A percentile compares a stretch with the other conserved stretches of the same genome.
phyloP scores from a whole-genome alignment of 2,329 filamentous ascomycete species.

The Alternaria sp. region DNA sequence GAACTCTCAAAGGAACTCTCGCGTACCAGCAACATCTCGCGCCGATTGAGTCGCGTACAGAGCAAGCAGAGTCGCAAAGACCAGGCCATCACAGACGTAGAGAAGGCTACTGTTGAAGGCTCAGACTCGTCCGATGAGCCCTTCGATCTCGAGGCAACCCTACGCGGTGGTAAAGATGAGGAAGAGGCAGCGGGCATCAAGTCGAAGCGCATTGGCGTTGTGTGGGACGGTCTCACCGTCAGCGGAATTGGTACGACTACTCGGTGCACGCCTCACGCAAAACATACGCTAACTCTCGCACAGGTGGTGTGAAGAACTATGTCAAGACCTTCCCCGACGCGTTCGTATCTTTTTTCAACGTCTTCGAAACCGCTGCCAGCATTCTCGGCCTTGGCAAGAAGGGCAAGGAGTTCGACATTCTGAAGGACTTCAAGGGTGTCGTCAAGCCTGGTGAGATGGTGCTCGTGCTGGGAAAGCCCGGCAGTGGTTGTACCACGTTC shows the following conservation, averaged over 20 bases:
- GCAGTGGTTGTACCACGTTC: slow-evolving; percentile 63
- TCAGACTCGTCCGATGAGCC: slow-evolving; percentile 52
- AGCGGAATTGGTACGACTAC: slow-evolving; percentile 65
- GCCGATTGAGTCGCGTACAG: slow-evolving; percentile 52
- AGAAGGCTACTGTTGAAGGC: slow-evolving; percentile 57
- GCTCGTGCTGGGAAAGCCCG: slow-evolving; percentile 78
- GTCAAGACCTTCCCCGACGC: slow-evolving; percentile 78
- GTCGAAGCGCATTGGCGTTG: slow-evolving; percentile 73
- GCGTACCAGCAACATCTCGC: slow-evolving; percentile 46
- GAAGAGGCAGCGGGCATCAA: slow-evolving; percentile 80
- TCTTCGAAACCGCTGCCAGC: slow-evolving; percentile 68
- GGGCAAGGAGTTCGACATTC: slow-evolving; percentile 73
- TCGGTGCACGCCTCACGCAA: not conserved
- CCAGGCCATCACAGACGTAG: slow-evolving; percentile 57
- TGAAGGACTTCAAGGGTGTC: slow-evolving; percentile 71
- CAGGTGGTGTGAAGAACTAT: slow-evolving; percentile 71
- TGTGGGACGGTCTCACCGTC: slow-evolving; percentile 80
- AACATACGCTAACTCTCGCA: slow-evolving; percentile 2
- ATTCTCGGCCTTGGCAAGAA: slow-evolving; percentile 71
- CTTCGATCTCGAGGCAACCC: slow-evolving; percentile 77
- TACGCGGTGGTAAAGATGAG: slow-evolving; percentile 74
- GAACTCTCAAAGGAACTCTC: slow-evolving; percentile 63
- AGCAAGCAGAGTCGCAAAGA: slow-evolving; percentile 52
- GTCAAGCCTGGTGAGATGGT: slow-evolving; percentile 81
- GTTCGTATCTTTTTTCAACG: slow-evolving; percentile 77